Conservation (phyloP, 345 rosid genomes). For the Trapa incisa region DNA sequence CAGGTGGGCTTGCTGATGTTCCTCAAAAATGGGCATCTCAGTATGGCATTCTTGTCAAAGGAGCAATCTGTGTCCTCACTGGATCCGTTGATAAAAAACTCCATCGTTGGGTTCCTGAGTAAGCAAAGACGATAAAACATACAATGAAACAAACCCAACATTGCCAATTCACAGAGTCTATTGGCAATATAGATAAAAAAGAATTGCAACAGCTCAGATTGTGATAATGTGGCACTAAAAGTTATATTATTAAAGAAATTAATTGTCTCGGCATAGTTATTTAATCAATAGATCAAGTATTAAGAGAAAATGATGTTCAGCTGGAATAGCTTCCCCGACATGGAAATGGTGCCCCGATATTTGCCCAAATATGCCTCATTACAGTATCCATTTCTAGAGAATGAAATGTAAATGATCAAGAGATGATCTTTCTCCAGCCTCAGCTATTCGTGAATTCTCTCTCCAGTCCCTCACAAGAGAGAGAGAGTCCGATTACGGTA, state of each 20-base stretch:
- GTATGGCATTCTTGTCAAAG: constrained; percentile 36
- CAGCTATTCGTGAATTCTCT: too few relatives aligned
- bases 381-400: background rate
- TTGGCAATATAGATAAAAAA: background rate
- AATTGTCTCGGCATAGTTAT: background rate
- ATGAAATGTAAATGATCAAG: background rate
- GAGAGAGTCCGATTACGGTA: too few relatives aligned
- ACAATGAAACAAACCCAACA: background rate
- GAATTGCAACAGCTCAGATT: background rate
- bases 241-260: background rate
- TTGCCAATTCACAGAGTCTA: background rate
- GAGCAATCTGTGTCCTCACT: constrained; percentile 32
- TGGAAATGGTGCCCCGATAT: background rate
- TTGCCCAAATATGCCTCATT: background rate
- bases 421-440: background rate
- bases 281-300: background rate
- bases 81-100: constrained; percentile 24
- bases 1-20: constrained; percentile 64
- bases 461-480: too few relatives aligned
- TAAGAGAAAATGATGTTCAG: background rate
- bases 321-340: background rate
- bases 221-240: background rate
- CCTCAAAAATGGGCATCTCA: constrained; percentile 69
- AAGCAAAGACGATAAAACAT: background rate
- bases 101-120: constrained; percentile 21